Evolutionary conservation across 106 monocot species (phyloP), one percentile per base, ranked within the genome.

Genomic region (Alisma plantagoaquatica): DNA sequence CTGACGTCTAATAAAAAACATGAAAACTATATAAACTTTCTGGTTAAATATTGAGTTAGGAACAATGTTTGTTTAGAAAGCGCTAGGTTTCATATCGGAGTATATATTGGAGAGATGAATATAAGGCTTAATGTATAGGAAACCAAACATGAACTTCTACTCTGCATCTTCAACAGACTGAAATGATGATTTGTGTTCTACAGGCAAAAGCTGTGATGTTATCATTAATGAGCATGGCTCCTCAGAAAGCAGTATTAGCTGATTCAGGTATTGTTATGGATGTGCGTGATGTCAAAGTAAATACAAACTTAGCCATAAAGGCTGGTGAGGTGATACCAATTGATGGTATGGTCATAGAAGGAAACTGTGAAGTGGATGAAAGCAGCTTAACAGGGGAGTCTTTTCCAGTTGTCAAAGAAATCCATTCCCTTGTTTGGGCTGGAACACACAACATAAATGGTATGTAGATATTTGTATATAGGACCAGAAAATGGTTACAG

Each of bases 291-390:
- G 82, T 98, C 19, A 71, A 79, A 30, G 43, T 86, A 11, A 57
- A 68, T 59, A 82, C 81, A 7, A 25, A 82, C 22, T 46, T 98
- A 0, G 84, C 96, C 1, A 79, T 98, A 33, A 98, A 98, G 57
- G 96, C 96, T 8, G 96, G 96, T 12, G 89, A 98, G 69, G 71
- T 90, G 41, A 65, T 98, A 43, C 89, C 96, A 0, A 85, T 98
- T 12, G 96, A 98, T 41, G 96, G 96, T 9, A 27, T 82, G 11
- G 96, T 98, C 2, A 67, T 82, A 4, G 89, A 82, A 10, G 96
- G 96, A 2, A 63, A 49, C 11, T 79, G 96, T 17, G 96, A 98
- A 53, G 85, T 85, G 15, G 79, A 98, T 21, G 85, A 98, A 60
- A 76, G 79, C 27, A 85, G 68, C 63, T 69, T 98, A 12, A 90